phyloP scores from a whole-genome alignment of 306 rosid genomes.

The Quercus engelmannii region DNA sequence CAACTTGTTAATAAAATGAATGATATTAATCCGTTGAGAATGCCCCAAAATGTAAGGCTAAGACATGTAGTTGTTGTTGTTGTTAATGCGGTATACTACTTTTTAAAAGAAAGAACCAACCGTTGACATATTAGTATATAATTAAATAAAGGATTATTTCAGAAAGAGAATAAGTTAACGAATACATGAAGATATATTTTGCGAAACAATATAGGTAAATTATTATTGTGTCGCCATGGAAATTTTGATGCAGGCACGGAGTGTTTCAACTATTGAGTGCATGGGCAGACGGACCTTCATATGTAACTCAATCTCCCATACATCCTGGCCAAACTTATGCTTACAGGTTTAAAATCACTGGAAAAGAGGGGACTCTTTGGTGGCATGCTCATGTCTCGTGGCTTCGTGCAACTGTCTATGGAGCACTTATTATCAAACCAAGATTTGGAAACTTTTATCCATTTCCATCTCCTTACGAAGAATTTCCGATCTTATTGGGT shows the following conservation, averaged over 20 bases:
- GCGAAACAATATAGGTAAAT: background rate
- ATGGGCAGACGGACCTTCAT: slow-evolving; percentile 80
- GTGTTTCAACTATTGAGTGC: slow-evolving; percentile 42
- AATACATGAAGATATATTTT: no score
- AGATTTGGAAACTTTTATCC: slow-evolving; percentile 26
- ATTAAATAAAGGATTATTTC: no score
- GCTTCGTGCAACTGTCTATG: slow-evolving; percentile 63
- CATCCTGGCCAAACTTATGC: slow-evolving; percentile 36
- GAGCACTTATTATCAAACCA: slow-evolving; percentile 62
- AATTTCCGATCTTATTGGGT: slow-evolving; percentile 57
- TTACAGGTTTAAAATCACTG: slow-evolving; percentile 44
- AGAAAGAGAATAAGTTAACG: no score
- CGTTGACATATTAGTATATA: no score
- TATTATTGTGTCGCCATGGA: background rate
- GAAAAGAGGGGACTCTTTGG: slow-evolving; percentile 81
- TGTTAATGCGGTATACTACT: no score
- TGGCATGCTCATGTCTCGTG: slow-evolving; percentile 65
- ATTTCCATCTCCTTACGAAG: slow-evolving; percentile 34
- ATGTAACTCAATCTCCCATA: slow-evolving; percentile 70
- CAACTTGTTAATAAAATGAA: no score
- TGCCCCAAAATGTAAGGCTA: no score
- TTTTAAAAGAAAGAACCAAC: no score
- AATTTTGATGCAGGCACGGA: slow-evolving; percentile 56
- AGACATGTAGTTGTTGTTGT: no score
- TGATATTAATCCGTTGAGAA: no score